A percentile compares a stretch with the other conserved stretches of the same genome.
These are phyloP conservation scores for Luffa acutangula DNA, from an alignment of 306 rosid genomes.

Conservation along the genomic window DNA sequence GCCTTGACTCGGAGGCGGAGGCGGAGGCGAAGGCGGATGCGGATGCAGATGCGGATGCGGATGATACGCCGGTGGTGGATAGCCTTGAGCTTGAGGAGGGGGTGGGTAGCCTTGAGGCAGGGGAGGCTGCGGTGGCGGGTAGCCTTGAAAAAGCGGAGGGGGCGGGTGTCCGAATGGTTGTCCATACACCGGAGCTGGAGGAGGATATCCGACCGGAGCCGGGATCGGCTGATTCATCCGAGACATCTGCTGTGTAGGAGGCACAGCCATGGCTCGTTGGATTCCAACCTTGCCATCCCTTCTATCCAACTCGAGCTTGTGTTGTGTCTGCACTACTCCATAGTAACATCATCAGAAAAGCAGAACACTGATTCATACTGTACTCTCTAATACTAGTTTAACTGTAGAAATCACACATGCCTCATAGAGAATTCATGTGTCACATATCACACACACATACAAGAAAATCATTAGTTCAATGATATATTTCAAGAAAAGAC, in stretches of 20 bases:
- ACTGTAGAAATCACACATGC: neutral
- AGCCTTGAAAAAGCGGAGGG: slow-evolving; percentile 8
- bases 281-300: slow-evolving; percentile 57
- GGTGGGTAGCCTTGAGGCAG: neutral
- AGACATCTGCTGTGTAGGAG: slow-evolving; percentile 57
- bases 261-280: slow-evolving; percentile 35
- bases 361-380: neutral
- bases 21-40: slow-evolving; percentile 11
- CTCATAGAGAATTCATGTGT: neutral
- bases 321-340: slow-evolving; percentile 55
- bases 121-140: slow-evolving; percentile 13
- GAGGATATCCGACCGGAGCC: slow-evolving; percentile 25
- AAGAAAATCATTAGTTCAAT: neutral
- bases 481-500: neutral
- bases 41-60: slow-evolving; percentile 24
- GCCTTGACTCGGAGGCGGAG: slow-evolving; percentile 31
- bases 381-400: neutral
- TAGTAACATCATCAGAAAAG: slow-evolving; percentile 3
- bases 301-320: slow-evolving; percentile 68
- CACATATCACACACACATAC: neutral
- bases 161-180: slow-evolving; percentile 37
- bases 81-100: neutral
- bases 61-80: slow-evolving; percentile 24
- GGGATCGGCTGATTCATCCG: slow-evolving; percentile 42
- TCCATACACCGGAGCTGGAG: slow-evolving; percentile 21